Evolutionary conservation across 1,284 basidiomycete genomes (phyloP).

Genomic region (Sporisorium sorghi): DNA sequence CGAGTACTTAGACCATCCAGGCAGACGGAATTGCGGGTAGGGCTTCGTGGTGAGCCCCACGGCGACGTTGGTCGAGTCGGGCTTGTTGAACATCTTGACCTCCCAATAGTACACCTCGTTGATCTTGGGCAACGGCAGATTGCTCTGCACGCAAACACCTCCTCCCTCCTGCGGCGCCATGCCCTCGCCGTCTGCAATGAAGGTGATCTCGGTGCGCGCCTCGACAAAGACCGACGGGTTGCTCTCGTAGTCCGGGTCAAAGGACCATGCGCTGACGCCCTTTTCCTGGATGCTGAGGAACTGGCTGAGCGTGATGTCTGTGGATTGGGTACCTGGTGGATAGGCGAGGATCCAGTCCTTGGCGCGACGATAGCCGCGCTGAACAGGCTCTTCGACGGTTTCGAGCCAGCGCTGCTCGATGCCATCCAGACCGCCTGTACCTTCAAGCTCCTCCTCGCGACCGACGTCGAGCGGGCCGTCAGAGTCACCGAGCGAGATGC

Average conservation of each 20-base stretch:
- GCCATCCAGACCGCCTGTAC: constrained; percentile 89
- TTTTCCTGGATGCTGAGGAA: constrained; percentile 69
- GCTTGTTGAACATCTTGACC: constrained; percentile 69
- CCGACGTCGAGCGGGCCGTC: constrained; percentile 94
- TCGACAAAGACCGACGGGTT: constrained; percentile 67
- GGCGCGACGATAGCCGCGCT: constrained; percentile 82
- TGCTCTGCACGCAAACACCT: constrained; percentile 66
- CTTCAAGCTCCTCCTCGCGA: constrained; percentile 77
- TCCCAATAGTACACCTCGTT: constrained; percentile 70
- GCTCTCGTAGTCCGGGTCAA: constrained; percentile 68
- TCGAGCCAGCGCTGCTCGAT: constrained; percentile 95
- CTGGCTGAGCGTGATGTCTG: constrained; percentile 69
- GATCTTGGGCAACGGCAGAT: constrained; percentile 67
- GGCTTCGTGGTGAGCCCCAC: constrained; percentile 68
- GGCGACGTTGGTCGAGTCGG: constrained; percentile 61
- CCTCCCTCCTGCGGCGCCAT: constrained; percentile 68
- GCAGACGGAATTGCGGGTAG: constrained; percentile 66
- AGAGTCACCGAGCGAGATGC: constrained; percentile 78
- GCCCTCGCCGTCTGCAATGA: constrained; percentile 67
- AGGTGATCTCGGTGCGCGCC: constrained; percentile 67
- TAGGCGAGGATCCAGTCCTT: constrained; percentile 77
- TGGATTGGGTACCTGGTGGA: constrained; percentile 55
- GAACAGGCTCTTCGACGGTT: constrained; percentile 77
- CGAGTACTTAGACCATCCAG: constrained; percentile 86
- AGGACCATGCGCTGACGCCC: constrained; percentile 68